phyloP scores from a whole-genome alignment of 2,329 filamentous ascomycete species.

The Monilinia laxa region DNA sequence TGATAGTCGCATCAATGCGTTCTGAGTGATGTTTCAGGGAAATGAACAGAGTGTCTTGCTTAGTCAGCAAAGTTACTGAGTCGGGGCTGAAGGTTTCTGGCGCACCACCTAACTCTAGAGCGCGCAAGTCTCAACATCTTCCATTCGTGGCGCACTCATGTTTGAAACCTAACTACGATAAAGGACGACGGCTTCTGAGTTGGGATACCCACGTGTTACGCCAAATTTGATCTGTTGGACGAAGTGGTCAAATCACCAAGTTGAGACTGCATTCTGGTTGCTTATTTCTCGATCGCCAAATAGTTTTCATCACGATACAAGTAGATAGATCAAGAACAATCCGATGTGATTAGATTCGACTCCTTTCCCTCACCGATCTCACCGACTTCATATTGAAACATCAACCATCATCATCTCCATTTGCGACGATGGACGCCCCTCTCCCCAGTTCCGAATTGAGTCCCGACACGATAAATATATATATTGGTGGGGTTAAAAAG shows the following conservation, averaged over 20 bases:
- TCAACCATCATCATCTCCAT: background rate
- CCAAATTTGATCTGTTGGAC: background rate
- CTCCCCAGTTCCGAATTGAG: background rate
- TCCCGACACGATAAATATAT: background rate
- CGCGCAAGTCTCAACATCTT: background rate
- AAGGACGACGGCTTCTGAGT: background rate
- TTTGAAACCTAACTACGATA: background rate
- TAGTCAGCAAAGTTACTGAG: background rate
- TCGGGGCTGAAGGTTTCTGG: background rate
- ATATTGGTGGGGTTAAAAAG: constrained; percentile 1
- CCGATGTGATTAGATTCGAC: background rate
- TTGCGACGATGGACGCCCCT: background rate
- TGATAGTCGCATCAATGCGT: constrained; percentile 6
- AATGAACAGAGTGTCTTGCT: constrained; percentile 2
- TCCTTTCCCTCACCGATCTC: background rate
- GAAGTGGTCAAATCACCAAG: background rate
- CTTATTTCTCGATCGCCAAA: background rate
- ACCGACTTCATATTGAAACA: background rate
- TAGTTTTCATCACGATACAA: background rate
- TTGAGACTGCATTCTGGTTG: background rate
- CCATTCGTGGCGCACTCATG: background rate
- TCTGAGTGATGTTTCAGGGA: background rate
- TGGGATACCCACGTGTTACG: background rate
- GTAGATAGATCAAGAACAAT: background rate
- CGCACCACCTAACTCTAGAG: background rate